These are phyloP conservation scores for Anthostomella pinea DNA, from an alignment of 2,329 filamentous ascomycete species.

Conservation along the genomic window DNA sequence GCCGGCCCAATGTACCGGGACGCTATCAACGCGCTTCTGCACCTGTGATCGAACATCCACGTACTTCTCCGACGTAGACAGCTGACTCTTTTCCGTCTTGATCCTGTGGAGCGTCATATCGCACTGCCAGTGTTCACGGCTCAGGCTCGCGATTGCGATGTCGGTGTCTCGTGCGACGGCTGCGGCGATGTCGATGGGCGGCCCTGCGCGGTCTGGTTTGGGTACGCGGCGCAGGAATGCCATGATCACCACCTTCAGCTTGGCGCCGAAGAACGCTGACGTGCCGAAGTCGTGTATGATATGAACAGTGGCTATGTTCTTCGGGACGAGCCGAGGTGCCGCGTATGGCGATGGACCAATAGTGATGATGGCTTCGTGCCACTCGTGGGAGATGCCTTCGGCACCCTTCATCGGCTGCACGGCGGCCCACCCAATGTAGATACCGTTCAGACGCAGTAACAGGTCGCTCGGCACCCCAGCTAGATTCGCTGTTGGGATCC, in stretches of 20 bases:
- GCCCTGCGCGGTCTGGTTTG: conserved; percentile 7
- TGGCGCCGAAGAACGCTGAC: conserved; percentile 38
- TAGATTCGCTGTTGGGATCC: conserved; percentile 55
- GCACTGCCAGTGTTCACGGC: conserved; percentile 44
- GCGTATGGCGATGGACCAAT: conserved; percentile 50
- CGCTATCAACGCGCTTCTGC: conserved; percentile 53
- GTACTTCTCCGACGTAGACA: conserved; percentile 44
- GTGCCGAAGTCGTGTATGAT: conserved; percentile 51
- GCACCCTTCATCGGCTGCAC: conserved; percentile 35
- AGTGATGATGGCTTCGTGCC: conserved; percentile 59
- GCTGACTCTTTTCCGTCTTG: conserved; percentile 38
- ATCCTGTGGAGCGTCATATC: conserved; percentile 37
- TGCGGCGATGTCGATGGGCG: conserved; percentile 25
- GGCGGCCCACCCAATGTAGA: conserved; percentile 64
- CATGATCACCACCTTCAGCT: conserved; percentile 56
- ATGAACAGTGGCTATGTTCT: conserved; percentile 51
- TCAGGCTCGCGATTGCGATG: conserved; percentile 45
- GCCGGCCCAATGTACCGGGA: conserved; percentile 58
- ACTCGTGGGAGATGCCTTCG: conserved; percentile 40
- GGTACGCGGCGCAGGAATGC: conserved; percentile 51
- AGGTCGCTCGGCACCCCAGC: conserved; percentile 50
- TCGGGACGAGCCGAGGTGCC: conserved; percentile 43
- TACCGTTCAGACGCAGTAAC: conserved; percentile 52
- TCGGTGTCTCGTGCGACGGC: conserved; percentile 40
- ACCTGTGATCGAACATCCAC: conserved; percentile 46